These are phyloP conservation scores for Teunomyces aglyptinius DNA, from an alignment of 805 yeast genomes.

Conservation along the genomic window DNA sequence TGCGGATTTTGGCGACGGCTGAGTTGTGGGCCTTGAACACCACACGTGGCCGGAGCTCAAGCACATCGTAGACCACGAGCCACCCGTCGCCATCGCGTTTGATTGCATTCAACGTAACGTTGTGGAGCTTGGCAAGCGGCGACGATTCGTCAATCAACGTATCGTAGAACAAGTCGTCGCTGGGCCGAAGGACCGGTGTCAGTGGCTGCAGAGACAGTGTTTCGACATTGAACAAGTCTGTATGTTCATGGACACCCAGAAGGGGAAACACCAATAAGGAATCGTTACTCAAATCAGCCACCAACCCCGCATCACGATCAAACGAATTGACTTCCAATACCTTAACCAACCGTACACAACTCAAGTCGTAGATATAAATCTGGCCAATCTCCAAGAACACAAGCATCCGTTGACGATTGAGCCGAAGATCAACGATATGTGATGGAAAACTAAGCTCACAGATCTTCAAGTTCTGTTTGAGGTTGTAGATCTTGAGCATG, in stretches of 20 bases:
- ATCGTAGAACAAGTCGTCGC: not conserved
- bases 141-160: not conserved
- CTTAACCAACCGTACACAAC: conserved; percentile 76
- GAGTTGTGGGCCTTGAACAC: conserved; percentile 42
- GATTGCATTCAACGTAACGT: conserved; percentile 25
- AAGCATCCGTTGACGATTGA: conserved; percentile 79
- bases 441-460: conserved; percentile 90
- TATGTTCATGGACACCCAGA: conserved; percentile 25
- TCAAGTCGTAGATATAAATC: conserved; percentile 83
- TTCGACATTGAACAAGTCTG: conserved; percentile 29
- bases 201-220: conserved; percentile 13
- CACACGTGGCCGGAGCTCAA: conserved; percentile 27
- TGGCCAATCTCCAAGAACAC: conserved; percentile 74
- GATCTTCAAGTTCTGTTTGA: conserved; percentile 49
- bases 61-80: conserved; percentile 41
- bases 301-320: conserved; percentile 12
- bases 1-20: conserved; percentile 29
- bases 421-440: conserved; percentile 63
- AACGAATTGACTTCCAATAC: conserved; percentile 29
- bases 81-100: conserved; percentile 33
- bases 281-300: conserved; percentile 37
- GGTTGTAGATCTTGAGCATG: conserved; percentile 36
- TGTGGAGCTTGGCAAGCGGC: conserved; percentile 11
- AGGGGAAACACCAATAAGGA: conserved; percentile 38
- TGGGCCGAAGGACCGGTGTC: conserved; percentile 13